phyloP scores from a whole-genome alignment of 2,329 filamentous ascomycete species.

The Xylariaceae sp. region DNA sequence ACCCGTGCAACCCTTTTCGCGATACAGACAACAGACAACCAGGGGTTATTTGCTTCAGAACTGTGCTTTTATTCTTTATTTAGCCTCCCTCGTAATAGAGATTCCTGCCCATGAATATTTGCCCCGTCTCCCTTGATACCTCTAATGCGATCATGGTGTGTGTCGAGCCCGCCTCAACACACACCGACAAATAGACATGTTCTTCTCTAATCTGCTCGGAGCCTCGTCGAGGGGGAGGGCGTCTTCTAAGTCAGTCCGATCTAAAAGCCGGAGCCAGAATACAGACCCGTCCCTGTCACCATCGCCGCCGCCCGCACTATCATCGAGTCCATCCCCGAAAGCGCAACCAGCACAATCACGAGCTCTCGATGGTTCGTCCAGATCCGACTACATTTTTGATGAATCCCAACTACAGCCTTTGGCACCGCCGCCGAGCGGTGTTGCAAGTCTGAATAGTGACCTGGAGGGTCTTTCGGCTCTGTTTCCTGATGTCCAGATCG shows the following conservation, averaged over 20 bases:
- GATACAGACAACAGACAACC: neutral
- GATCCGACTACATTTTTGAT: slow-evolving; percentile 49
- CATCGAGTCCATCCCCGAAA: neutral
- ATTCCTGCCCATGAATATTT: neutral
- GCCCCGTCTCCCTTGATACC: neutral
- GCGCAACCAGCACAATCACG: slow-evolving; percentile 15
- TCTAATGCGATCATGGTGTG: slow-evolving; percentile 22
- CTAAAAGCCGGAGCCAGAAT: slow-evolving; percentile 15
- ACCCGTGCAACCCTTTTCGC: no score
- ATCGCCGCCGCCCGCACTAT: slow-evolving; percentile 14
- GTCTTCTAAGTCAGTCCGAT: slow-evolving; percentile 18
- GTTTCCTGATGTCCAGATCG: slow-evolving; percentile 75
- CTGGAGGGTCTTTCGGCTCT: slow-evolving; percentile 64
- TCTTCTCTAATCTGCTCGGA: slow-evolving; percentile 25
- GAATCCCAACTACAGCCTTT: slow-evolving; percentile 48
- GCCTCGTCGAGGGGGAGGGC: slow-evolving; percentile 22
- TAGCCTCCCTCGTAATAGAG: neutral
- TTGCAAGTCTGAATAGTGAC: slow-evolving; percentile 64
- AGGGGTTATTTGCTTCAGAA: neutral
- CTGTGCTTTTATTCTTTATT: neutral
- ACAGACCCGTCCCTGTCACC: slow-evolving; percentile 19
- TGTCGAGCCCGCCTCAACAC: slow-evolving; percentile 9
- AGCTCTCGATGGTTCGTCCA: slow-evolving; percentile 19
- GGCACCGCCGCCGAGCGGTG: slow-evolving; percentile 52
- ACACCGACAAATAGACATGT: slow-evolving; percentile 24